Evolutionary conservation across 768 basidiomycete genomes (phyloP).

Genomic region (Agrocybe chaxingu): DNA sequence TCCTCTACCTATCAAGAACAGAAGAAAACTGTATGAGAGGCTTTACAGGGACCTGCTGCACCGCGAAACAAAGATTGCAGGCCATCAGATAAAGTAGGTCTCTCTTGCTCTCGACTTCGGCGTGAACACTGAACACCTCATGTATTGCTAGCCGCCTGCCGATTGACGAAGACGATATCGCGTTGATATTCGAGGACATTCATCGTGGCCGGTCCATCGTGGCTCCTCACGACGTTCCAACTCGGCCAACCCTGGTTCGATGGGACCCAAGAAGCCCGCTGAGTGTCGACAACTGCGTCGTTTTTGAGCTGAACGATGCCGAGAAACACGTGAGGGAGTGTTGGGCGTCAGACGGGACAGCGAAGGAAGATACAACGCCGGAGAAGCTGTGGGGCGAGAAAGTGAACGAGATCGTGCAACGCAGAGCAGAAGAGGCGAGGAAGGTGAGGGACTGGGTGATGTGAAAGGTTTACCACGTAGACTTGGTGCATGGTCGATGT

Average conservation of each 20-base stretch:
- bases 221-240: constrained; percentile 74
- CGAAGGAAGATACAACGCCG: constrained; percentile 26
- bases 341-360: constrained; percentile 23
- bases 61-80: constrained; percentile 69
- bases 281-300: constrained; percentile 77
- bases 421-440: constrained; percentile 57
- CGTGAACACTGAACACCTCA: neutral
- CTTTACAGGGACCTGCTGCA: constrained; percentile 74
- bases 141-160: constrained; percentile 55
- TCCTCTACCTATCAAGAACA: constrained; percentile 82
- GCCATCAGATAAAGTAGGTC: constrained; percentile 56
- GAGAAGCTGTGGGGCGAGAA: constrained; percentile 71
- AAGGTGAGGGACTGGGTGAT: constrained; percentile 48
- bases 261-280: constrained; percentile 75
- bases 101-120: neutral
- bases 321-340: constrained; percentile 59
- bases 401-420: constrained; percentile 53
- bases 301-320: constrained; percentile 76
- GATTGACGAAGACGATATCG: constrained; percentile 80
- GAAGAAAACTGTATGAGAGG: constrained; percentile 79
- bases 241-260: constrained; percentile 69
- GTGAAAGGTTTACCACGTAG: neutral
- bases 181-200: constrained; percentile 84
- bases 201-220: constrained; percentile 73
- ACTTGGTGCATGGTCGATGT: no score